phyloP scores from a whole-genome alignment of 23 red algal species.

The Gracilaria domingensis region DNA sequence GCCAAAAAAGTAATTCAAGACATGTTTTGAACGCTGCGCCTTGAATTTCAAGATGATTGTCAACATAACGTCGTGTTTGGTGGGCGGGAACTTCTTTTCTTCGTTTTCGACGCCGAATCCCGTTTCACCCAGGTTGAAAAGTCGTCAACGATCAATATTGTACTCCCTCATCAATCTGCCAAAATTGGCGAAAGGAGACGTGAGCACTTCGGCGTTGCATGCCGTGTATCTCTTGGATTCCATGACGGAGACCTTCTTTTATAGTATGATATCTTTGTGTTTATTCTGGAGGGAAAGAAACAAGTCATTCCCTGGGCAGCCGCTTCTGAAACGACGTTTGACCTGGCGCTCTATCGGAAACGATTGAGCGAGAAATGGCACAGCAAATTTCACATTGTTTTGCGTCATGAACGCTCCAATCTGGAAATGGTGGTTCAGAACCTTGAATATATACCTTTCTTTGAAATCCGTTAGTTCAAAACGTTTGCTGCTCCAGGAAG shows the following conservation, averaged over 20 bases:
- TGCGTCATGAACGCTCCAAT: neutral
- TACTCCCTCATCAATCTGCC: neutral
- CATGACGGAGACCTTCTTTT: neutral
- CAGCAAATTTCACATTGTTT: neutral
- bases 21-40: neutral
- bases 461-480: neutral
- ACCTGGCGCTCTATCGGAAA: neutral
- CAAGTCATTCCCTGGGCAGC: neutral
- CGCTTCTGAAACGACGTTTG: neutral
- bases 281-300: neutral
- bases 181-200: neutral
- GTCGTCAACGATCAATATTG: neutral
- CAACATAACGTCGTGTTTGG: neutral
- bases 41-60: neutral
- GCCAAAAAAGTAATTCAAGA: neutral
- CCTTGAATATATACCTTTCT: neutral
- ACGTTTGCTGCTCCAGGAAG: neutral
- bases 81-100: neutral
- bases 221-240: neutral
- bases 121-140: neutral
- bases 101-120: neutral
- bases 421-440: neutral
- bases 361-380: neutral
- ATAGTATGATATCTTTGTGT: neutral
- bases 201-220: neutral